Evolutionary conservation across 257 asterid genomes (phyloP), one percentile per base, ranked within the genome.

Genomic region (Vinca minor): DNA sequence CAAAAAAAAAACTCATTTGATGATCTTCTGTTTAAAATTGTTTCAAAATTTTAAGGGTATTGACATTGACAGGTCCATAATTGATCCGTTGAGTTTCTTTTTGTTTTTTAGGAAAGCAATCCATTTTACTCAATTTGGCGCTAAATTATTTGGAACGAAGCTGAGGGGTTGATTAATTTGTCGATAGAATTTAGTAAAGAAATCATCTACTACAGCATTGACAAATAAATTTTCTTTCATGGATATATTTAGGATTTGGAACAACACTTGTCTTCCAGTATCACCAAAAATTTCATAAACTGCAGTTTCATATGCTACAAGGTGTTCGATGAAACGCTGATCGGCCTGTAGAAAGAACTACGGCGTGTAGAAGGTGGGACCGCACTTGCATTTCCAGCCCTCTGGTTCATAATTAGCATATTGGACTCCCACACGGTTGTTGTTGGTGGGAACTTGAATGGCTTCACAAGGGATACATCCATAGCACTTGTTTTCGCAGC

Each of bases 331-430:
- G 58, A 14, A 53, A 46, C 1, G 26, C 38, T 34, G 38, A 46
- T 4, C 4, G 25, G 6, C n/a, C 38, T 17, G 2, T 42, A 42
- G 14, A 8, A 25, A 11, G n/a, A 31, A 18, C 59, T 59, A 91
- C 8, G 98, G 98, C 71, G 71, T 69, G 62, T 83, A 91, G 66
- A 91, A 73, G 13, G 84, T 65, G 1, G 83, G 85, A 10, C 98
- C 98, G 74, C 98, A 91, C 75, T 91, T 91, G 91, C 98, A 91
- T 68, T 83, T 88, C 98, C 98, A 88, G 10, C 95, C 95, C 78
- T 91, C 98, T 0, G 98, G 98, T 62, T 86, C 87, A 70, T 91
- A 91, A 39, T 88, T 88, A 4, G 98, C 83, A 82, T 88, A 91
- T 65, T 82, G 92, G 15, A 83, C 69, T 41, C 66, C 66, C 17